Base-by-base conservation (phyloP, 345 rosid species). In the Rhodamnia argentea region DNA sequence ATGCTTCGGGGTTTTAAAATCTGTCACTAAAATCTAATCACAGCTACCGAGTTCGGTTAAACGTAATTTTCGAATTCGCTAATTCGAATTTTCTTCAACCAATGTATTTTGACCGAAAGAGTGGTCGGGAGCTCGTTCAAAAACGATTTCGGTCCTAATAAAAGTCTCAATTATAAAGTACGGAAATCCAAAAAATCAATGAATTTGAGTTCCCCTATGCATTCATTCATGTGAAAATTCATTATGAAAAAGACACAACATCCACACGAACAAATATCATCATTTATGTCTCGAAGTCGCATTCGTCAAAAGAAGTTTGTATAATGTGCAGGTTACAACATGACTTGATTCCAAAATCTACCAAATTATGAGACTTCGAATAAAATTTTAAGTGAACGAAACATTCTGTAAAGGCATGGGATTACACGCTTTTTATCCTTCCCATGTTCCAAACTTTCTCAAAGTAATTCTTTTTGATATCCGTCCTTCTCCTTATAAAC, bases 401-500 rank as follows among this genome's bases (percentile, higher is more conserved):
- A 64, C 13, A 29, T 64, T 16, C 11, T 16, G 9, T 5, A 64
- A 29, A 64, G 9, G 6, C 76, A 16, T 4, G 23, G 4, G 14
- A 18, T 37, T 10, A 18, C 24, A 4, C 1, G 18, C 16, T 7
- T 70, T 32, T 7, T 37, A 24, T 9, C 18, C 18, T 70, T 18
- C 7, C 37, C 2, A 12, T 0, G 1, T 18, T 5, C 4, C 7
- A 37, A 70, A 37, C 0, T 70, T 20, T 32, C 6, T 70, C 7
- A 13, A 2, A 4, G 16, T 70, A 1, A 18, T 70, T 16, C 3
- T 32, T 32, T 9, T 32, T 8, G 6, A 18, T 23, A 9, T 70
- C 0, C 0, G 13, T 37, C 47, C 7, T 37, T 70, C 42, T 70
- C 24, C 7, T 37, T 70, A 16, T 18, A 18, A 2, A 37, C 32